Evolutionary conservation across 805 yeast species (phyloP).

Genomic region (Blastobotrys parvus): DNA sequence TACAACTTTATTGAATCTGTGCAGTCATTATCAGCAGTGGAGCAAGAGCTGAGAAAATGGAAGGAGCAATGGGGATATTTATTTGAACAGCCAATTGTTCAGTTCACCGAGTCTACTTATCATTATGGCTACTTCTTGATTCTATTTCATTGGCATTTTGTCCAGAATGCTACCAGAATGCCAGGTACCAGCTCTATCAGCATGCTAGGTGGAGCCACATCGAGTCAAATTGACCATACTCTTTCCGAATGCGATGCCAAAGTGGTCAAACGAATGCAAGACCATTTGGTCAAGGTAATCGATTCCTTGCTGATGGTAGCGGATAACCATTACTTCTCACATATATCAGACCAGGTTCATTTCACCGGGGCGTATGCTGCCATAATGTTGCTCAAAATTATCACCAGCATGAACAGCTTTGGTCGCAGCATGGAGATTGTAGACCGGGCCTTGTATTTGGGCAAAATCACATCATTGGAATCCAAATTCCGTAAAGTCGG

Average conservation of each 20-base stretch:
- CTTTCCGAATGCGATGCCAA: slow-evolving; percentile 11
- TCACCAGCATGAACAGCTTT: slow-evolving; percentile 2
- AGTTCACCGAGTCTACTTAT: slow-evolving; percentile 65
- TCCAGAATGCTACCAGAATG: slow-evolving; percentile 3
- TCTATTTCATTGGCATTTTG: slow-evolving; percentile 32
- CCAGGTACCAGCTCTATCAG: slow-evolving; percentile 1
- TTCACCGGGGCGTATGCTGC: slow-evolving; percentile 28
- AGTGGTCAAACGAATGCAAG: slow-evolving; percentile 31
- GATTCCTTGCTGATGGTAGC: slow-evolving; percentile 34
- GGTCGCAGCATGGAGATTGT: slow-evolving; percentile 3
- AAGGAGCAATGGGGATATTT: slow-evolving; percentile 59
- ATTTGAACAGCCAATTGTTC: slow-evolving; percentile 61
- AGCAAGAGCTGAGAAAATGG: slow-evolving; percentile 51
- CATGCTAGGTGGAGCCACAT: slow-evolving; percentile 1
- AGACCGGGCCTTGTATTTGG: not conserved
- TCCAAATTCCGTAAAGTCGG: slow-evolving; percentile 8
- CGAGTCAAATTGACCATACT: slow-evolving; percentile 6
- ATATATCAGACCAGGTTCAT: slow-evolving; percentile 64
- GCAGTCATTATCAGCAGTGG: slow-evolving; percentile 30
- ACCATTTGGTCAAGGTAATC: slow-evolving; percentile 37
- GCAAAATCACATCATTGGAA: slow-evolving; percentile 1
- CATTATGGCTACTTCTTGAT: slow-evolving; percentile 52
- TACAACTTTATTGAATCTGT: slow-evolving; percentile 47
- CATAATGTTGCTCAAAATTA: slow-evolving; percentile 14
- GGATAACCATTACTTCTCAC: slow-evolving; percentile 53